Percentiles rank a stretch among this genome's conserved stretches.
phyloP scores from a whole-genome alignment of 2,329 filamentous ascomycete species.

The Orbilia javanica region DNA sequence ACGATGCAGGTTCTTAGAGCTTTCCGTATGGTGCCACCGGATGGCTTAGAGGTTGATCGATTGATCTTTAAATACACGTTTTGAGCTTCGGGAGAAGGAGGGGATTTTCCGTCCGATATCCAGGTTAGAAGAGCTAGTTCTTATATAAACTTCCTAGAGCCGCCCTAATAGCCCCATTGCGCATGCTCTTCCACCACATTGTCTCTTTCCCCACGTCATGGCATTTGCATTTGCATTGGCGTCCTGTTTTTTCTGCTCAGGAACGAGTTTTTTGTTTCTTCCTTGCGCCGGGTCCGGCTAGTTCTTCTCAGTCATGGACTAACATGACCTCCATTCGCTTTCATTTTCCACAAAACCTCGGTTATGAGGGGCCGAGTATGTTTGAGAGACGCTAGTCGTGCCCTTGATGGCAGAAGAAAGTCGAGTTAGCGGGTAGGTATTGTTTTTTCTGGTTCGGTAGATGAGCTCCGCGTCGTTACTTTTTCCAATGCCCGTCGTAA shows the following conservation, averaged over 20 bases:
- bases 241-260: background rate
- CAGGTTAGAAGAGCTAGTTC: slow-evolving; percentile 4
- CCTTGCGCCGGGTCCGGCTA: background rate
- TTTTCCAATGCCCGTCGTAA: background rate
- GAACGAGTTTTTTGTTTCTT: slow-evolving; percentile 1
- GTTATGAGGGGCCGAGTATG: slow-evolving; percentile 3
- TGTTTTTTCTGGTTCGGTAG: background rate
- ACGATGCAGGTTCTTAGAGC: background rate
- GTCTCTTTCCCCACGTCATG: background rate
- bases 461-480: slow-evolving; percentile 2
- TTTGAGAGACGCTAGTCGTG: background rate
- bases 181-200: background rate
- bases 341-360: slow-evolving; percentile 29
- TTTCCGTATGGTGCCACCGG: slow-evolving; percentile 23
- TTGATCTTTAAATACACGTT: background rate
- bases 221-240: background rate
- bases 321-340: slow-evolving; percentile 6
- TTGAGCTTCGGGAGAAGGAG: background rate
- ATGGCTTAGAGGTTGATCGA: slow-evolving; percentile 27
- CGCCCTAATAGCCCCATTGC: background rate
- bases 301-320: slow-evolving; percentile 13
- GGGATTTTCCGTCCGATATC: slow-evolving; percentile 9
- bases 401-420: background rate
- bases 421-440: slow-evolving; percentile 11
- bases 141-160: slow-evolving; percentile 31